Evolutionary conservation across 2,329 filamentous ascomycete species (phyloP), one percentile per base, ranked within the genome.

Genomic region (Colletotrichum kahawae): DNA sequence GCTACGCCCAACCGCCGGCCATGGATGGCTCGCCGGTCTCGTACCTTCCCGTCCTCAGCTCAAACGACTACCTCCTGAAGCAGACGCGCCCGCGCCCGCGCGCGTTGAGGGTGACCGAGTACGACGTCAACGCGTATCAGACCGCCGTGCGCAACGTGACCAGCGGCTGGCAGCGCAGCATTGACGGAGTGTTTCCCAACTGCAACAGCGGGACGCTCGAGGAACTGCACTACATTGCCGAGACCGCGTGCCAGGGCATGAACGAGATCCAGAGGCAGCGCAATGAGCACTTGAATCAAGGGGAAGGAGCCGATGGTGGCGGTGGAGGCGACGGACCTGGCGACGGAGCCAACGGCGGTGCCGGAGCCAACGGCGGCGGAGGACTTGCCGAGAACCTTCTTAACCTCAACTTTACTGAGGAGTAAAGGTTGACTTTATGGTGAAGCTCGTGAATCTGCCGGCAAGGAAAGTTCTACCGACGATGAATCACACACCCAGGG

Each of bases 171-270:
- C 83, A 84, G 77, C 82, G 82, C 69, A 84, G 84, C 70, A 84
- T 88, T 71, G 86, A 88, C 76, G 85, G 85, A 38, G 77, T 84
- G 7, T 88, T 88, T 72, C 81, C 82, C 31, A 88, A 88, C 78
- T 83, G 82, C 77, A 87, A 87, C 73, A 81, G 82, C 21, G 84
- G 81, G 31, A 87, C 86, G 9, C 82, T 87, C n/a, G 82, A 85
- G 38, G 84, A 86, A 75, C 80, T 88, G 72, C 85, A 87, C 68
- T 82, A 83, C 63, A 87, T 88, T 72, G 85, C 85, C 14, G 83
- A 88, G 74, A 86, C 81, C 68, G 85, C 85, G 5, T 86, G 83
- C 74, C 82, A 83, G 67, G 87, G 85, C 33, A 85, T 88, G 84
- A 84, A 83, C 43, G 83, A 85, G 79, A 82, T 86, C 36, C 83